Evolutionary conservation across 495 filamentous ascomycete genomes (phyloP), one percentile per base, ranked within the genome.

Genomic region (Friedmanniomyces endolithicus): DNA sequence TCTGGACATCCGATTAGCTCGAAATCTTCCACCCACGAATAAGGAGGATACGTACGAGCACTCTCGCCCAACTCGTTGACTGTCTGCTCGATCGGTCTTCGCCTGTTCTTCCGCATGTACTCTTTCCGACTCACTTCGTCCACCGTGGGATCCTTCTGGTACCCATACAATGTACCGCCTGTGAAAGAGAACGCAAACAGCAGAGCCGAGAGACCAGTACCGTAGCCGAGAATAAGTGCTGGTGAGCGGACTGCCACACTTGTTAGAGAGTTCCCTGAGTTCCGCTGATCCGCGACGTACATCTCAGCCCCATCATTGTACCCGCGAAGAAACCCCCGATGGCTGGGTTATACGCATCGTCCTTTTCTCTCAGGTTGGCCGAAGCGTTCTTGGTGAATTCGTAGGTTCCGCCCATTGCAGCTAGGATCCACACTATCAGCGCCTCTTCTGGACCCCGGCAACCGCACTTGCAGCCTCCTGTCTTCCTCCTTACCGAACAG

Each of bases 61-160:
- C 88, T 88, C 74, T 99, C 94, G 25, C 94, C 94, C 52, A 97
- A 54, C 54, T 90, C 76, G 11, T 79, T 74, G 52, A 97, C 71
- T 9, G 86, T 95, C 71, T 96, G 81, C 67, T 90, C 82, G 23
- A 88, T 76, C 20, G 88, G 85, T 56, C 81, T 76, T 67, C 88
- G 76, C 63, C 82, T 78, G 60, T 79, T 83, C 74, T 77, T 83
- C 63, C 88, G 79, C 65, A 95, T 57, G 48, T 75, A 69, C 65
- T 92, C 79, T 66, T 90, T 90, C 63, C 83, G 75, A 56, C 84
- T 82, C 57, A 84, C 89, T 64, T 95, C 86, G 64, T 96, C 90
- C 51, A 82, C 74, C 17, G 75, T 70, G 0, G 67, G 69, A 46
- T 85, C 75, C 55, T 73, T 71, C 61, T 70, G 69, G 58, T 79